phyloP scores from a whole-genome alignment of 1,284 basidiomycete species.

The Ustilago shanxiensis region DNA sequence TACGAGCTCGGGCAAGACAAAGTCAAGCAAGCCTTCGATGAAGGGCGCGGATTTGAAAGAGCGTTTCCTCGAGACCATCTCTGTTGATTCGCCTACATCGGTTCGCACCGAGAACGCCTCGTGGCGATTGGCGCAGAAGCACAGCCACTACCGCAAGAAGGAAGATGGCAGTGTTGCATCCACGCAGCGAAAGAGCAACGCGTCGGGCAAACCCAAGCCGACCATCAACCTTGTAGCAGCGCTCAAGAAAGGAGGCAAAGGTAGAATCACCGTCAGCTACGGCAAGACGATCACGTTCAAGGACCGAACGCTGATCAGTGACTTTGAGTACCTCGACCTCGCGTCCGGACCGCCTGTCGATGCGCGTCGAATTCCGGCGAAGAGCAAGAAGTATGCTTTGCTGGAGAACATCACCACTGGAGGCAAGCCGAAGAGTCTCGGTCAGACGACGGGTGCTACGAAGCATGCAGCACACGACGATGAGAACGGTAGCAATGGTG shows the following conservation, averaged over 20 bases:
- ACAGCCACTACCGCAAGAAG: slow-evolving; percentile 56
- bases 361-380: slow-evolving; percentile 68
- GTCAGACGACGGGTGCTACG: slow-evolving; percentile 59
- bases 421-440: slow-evolving; percentile 68
- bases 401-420: slow-evolving; percentile 71
- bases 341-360: slow-evolving; percentile 72
- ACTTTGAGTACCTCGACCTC: slow-evolving; percentile 72
- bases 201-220: slow-evolving; percentile 44
- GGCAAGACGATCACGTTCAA: slow-evolving; percentile 72
- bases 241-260: slow-evolving; percentile 72
- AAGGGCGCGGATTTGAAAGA: slow-evolving; percentile 70
- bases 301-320: slow-evolving; percentile 71
- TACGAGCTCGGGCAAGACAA: slow-evolving; percentile 16
- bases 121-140: slow-evolving; percentile 63
- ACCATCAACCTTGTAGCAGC: slow-evolving; percentile 69
- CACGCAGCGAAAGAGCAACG: slow-evolving; percentile 30
- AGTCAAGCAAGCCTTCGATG: slow-evolving; percentile 34
- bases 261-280: slow-evolving; percentile 71
- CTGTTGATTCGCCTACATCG: slow-evolving; percentile 65
- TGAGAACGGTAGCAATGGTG: slow-evolving; percentile 16
- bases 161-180: slow-evolving; percentile 36
- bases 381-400: slow-evolving; percentile 70
- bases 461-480: slow-evolving; percentile 14
- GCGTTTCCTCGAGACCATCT: slow-evolving; percentile 73
- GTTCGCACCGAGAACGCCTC: slow-evolving; percentile 63